phyloP scores from a whole-genome alignment of 1,284 basidiomycete genomes.

The Trichosporon ovoides region DNA sequence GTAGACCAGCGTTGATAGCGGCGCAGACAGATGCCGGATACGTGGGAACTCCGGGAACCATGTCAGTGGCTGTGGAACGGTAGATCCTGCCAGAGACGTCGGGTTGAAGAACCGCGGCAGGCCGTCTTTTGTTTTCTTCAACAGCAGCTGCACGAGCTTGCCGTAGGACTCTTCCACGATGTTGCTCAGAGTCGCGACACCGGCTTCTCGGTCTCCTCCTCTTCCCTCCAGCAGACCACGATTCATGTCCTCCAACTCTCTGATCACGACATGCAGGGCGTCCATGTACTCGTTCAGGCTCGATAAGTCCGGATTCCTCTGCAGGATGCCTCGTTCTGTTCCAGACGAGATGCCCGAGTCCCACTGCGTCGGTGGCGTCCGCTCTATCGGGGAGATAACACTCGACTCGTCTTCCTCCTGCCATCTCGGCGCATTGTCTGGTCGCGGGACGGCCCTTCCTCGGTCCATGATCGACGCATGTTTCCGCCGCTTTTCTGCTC shows the following conservation, averaged over 20 bases:
- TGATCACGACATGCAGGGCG: slow-evolving; percentile 39
- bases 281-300: slow-evolving; percentile 37
- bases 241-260: slow-evolving; percentile 45
- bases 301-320: slow-evolving; percentile 40
- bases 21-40: slow-evolving; percentile 24
- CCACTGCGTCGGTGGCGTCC: not conserved
- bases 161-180: slow-evolving; percentile 40
- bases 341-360: not conserved
- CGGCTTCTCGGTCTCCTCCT: slow-evolving; percentile 41
- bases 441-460: slow-evolving; percentile 13
- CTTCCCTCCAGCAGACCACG: slow-evolving; percentile 39
- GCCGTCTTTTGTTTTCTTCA: slow-evolving; percentile 27
- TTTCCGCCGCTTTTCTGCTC: not conserved
- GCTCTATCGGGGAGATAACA: not conserved
- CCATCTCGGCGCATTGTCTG: slow-evolving; percentile 16
- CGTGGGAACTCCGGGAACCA: slow-evolving; percentile 31
- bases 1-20: slow-evolving; percentile 21
- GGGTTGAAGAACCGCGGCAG: slow-evolving; percentile 16
- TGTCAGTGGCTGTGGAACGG: slow-evolving; percentile 33
- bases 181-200: slow-evolving; percentile 39
- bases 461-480: slow-evolving; percentile 19
- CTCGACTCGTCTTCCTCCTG: not conserved
- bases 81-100: slow-evolving; percentile 11
- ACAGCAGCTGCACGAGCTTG: slow-evolving; percentile 33
- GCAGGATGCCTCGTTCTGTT: slow-evolving; percentile 32